These are phyloP conservation scores for Aspergillus intermedius DNA, from an alignment of 2,329 filamentous ascomycete species.

Conservation along the genomic window DNA sequence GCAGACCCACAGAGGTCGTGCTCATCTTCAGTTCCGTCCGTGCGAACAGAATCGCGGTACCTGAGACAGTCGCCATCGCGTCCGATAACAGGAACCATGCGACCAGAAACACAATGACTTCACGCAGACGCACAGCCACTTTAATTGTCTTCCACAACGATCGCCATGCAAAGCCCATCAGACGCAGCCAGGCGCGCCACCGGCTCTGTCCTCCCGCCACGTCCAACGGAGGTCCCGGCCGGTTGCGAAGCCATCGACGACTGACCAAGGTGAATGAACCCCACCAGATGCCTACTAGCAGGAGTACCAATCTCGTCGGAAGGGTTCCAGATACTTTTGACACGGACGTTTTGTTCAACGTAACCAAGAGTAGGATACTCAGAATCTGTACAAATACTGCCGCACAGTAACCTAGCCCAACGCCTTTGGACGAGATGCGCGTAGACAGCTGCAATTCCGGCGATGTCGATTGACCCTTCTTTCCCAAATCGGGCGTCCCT, in stretches of 20 bases:
- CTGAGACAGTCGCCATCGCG: constrained; percentile 82
- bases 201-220: constrained; percentile 11
- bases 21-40: constrained; percentile 83
- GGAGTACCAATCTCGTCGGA: constrained; percentile 73
- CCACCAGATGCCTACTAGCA: constrained; percentile 84
- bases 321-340: constrained; percentile 63
- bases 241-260: constrained; percentile 71
- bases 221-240: constrained; percentile 67
- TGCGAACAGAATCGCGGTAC: constrained; percentile 84
- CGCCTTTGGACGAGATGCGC: constrained; percentile 77
- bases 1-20: constrained; percentile 71
- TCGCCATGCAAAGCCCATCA: constrained; percentile 73
- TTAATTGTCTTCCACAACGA: constrained; percentile 70
- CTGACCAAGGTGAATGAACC: constrained; percentile 75
- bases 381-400: constrained; percentile 75
- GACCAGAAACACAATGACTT: constrained; percentile 72
- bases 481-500: constrained; percentile 4
- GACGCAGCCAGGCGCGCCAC: constrained; percentile 53
- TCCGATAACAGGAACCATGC: constrained; percentile 91
- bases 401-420: constrained; percentile 81
- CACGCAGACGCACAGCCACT: constrained; percentile 62
- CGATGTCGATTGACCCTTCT: constrained; percentile 29
- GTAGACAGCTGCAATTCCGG: constrained; percentile 73
- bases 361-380: constrained; percentile 66
- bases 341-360: constrained; percentile 30